These are phyloP conservation scores for Polyplosphaeria fusca DNA, from an alignment of 495 filamentous ascomycete species.

Conservation along the genomic window DNA sequence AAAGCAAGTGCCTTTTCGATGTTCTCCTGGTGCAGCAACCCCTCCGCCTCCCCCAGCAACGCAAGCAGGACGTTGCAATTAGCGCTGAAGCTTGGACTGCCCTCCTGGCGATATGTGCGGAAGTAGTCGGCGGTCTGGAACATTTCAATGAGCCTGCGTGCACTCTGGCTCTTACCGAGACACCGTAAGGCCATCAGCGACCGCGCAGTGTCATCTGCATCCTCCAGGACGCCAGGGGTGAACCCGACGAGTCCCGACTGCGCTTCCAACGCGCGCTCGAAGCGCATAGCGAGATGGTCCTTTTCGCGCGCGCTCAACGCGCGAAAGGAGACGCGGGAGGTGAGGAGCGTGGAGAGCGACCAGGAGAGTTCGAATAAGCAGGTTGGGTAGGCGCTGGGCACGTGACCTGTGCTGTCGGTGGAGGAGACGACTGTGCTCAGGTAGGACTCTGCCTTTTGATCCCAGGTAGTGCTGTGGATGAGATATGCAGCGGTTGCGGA, in stretches of 20 bases:
- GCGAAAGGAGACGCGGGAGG: background rate
- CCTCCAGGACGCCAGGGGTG: background rate
- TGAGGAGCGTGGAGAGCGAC: background rate
- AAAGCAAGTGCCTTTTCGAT: conserved; percentile 4
- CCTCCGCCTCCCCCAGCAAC: background rate
- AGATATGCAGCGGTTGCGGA: conserved; percentile 49
- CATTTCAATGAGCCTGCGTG: background rate
- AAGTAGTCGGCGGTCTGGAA: background rate
- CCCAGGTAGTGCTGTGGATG: conserved; percentile 43
- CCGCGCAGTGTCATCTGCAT: conserved; percentile 4
- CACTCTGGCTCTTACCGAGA: background rate
- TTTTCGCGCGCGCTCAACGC: background rate
- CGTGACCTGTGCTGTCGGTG: background rate
- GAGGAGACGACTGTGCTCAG: background rate
- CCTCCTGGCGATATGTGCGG: conserved; percentile 2
- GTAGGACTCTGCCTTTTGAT: conserved; percentile 36
- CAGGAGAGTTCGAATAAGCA: conserved; percentile 8
- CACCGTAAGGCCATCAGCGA: background rate
- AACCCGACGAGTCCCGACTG: background rate
- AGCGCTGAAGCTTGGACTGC: conserved; percentile 11
- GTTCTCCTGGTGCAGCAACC: background rate
- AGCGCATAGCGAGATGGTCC: background rate
- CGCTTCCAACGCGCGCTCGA: background rate
- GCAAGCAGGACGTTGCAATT: conserved; percentile 15
- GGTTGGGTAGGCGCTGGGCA: conserved; percentile 10